phyloP scores from a whole-genome alignment of 1,284 basidiomycete species.

The Takashimella tepidaria region DNA sequence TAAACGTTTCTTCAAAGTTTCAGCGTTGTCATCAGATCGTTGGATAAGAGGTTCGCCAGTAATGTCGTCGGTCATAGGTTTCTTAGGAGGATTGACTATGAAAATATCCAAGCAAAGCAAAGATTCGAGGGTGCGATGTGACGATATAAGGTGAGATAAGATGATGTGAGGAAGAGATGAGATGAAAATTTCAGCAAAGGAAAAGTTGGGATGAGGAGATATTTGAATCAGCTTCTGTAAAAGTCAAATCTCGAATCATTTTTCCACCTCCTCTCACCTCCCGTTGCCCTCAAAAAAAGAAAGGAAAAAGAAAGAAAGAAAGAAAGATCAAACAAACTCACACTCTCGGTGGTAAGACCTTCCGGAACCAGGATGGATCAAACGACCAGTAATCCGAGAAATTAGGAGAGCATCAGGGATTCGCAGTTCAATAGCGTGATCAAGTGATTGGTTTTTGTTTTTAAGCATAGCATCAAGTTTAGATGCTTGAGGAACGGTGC shows the following conservation, averaged over 20 bases:
- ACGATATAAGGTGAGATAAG: too few relatives aligned
- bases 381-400: conserved; percentile 91
- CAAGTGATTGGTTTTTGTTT: conserved; percentile 74
- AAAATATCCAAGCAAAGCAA: too few relatives aligned
- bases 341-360: conserved; percentile 93
- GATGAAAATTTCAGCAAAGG: conserved; percentile 1
- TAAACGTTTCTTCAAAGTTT: conserved; percentile 86
- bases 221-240: too few relatives aligned
- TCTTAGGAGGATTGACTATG: conserved; percentile 83
- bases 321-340: too few relatives aligned
- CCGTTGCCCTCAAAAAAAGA: too few relatives aligned
- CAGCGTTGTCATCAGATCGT: conserved; percentile 87
- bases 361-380: conserved; percentile 85
- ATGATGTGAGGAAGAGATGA: too few relatives aligned
- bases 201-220: too few relatives aligned
- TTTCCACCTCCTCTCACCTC: not conserved
- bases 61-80: conserved; percentile 84
- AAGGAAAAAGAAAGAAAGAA: not conserved
- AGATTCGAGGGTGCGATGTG: too few relatives aligned
- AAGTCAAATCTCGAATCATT: too few relatives aligned
- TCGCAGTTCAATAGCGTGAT: conserved; percentile 85
- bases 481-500: conserved; percentile 94
- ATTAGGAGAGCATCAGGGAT: conserved; percentile 95
- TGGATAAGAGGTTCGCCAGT: conserved; percentile 94
- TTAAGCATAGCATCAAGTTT: conserved; percentile 91